Conservation (phyloP, 768 basidiomycete genomes). For the Heimioporus sp. region DNA sequence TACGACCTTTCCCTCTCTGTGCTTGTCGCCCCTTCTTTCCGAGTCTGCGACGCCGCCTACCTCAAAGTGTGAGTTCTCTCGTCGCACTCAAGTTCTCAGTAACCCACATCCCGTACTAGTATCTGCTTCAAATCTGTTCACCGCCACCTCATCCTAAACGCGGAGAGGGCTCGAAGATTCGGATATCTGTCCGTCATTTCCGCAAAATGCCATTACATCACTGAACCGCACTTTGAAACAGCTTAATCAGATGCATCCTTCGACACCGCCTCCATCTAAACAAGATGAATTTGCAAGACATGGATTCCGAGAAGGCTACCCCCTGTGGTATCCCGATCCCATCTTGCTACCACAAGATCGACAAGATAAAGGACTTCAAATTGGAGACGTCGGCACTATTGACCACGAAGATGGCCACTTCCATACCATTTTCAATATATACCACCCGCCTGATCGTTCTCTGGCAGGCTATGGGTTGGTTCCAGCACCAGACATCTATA, state of each 20-base stretch:
- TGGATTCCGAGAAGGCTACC: background rate
- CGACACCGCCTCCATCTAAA: background rate
- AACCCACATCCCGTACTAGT: too few species aligned
- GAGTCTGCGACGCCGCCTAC: too few species aligned
- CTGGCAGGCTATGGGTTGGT: background rate
- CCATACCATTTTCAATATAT: background rate
- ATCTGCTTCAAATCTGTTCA: too few species aligned
- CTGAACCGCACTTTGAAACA: background rate
- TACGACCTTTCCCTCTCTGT: too few species aligned
- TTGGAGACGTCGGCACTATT: background rate
- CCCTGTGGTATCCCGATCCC: background rate
- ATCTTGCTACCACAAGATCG: background rate
- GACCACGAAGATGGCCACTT: background rate
- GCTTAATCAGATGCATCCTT: background rate
- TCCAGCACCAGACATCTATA: background rate
- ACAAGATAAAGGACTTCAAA: background rate
- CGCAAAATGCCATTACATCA: background rate
- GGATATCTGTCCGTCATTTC: too few species aligned
- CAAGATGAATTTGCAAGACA: slow-evolving; percentile 1
- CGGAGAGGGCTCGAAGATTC: too few species aligned
- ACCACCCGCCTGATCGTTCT: background rate
- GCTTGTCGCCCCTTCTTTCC: too few species aligned
- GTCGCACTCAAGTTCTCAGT: too few species aligned
- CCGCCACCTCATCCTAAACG: too few species aligned
- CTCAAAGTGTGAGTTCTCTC: too few species aligned